Evolutionary conservation across 2,329 filamentous ascomycete genomes (phyloP), one percentile per base, ranked within the genome.

Genomic region (Fusarium xylarioides): DNA sequence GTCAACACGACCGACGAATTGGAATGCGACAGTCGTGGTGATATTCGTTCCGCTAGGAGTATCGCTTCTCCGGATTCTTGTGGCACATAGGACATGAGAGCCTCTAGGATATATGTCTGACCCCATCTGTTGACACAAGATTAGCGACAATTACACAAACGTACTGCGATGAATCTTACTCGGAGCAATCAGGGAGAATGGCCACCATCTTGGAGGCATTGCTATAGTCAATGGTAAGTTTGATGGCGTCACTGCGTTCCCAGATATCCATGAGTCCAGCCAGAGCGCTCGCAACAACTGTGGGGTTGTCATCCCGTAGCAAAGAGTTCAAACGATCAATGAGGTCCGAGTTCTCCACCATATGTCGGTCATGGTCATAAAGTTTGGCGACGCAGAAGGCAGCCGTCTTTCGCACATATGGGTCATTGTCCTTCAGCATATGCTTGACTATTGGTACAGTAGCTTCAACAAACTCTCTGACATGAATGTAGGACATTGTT

Each of bases 151-250:
- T 43, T 23, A 21, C 34, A 21, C 28, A 5, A 46, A 21, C 30
- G 23, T 14, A 21, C n/a, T 10, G 23, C 38, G 52, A 28, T 26
- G 38, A n/a, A 44, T 86, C 93, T 79, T 89, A 97, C 93, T 99
- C 96, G 23, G 96, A 98, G 84, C 96, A 98, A 81, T 99, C 96
- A 4, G 96, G 92, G 30, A 99, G 83, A 69, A 99, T 98, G 47
- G 96, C 95, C 40, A 98, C 95, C 86, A 99, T 96, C 84, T 99
- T 99, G 57, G 95, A 98, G 32, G 96, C 96, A 83, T 97, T 99
- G 71, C 91, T 91, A 81, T 99, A 98, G 83, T 99, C 96, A 77
- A 99, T 98, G 7, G 96, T 98, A 71, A 99, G 90, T 81, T 97
- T 98, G 82, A 99, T 99, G 66, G 93, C 94, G 82, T 98, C 95